A percentile compares a stretch with the other conserved stretches of the same genome.
These are phyloP conservation scores for Suhomyces panamericanus DNA, from an alignment of 1,139 yeast species.

Conservation along the genomic window DNA sequence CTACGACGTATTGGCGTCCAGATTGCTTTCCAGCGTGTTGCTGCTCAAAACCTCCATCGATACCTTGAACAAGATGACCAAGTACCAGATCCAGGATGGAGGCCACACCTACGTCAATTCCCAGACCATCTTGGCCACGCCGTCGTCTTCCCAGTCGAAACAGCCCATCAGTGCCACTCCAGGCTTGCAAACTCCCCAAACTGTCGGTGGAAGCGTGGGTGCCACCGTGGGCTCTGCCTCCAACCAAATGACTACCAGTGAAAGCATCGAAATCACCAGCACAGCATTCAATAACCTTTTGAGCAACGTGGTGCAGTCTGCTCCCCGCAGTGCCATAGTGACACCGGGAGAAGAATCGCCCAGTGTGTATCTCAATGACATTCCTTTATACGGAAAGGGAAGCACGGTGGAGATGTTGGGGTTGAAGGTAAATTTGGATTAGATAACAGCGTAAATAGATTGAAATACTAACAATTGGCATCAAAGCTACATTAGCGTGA, in stretches of 20 bases:
- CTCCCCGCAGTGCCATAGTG: constrained; percentile 5
- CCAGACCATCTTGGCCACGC: constrained; percentile 3
- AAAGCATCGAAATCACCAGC: constrained; percentile 27
- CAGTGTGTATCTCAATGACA: constrained; percentile 38
- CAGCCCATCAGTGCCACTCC: constrained; percentile 10
- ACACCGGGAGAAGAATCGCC: constrained; percentile 13
- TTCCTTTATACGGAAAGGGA: constrained; percentile 42
- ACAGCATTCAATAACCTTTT: constrained; percentile 36
- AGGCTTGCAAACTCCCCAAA: constrained; percentile 24
- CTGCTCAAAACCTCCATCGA: constrained; percentile 40
- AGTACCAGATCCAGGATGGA: constrained; percentile 39
- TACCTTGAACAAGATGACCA: constrained; percentile 36
- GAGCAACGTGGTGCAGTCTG: constrained; percentile 26
- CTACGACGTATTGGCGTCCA: constrained; percentile 40
- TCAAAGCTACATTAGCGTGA: too few species aligned
- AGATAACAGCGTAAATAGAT: neutral
- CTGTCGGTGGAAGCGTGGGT: constrained; percentile 15
- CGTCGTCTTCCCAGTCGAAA: constrained; percentile 8
- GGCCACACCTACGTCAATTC: constrained; percentile 32
- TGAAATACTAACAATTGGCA: neutral
- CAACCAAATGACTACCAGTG: constrained; percentile 14
- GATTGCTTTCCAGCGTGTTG: constrained; percentile 40
- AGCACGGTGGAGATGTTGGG: constrained; percentile 42
- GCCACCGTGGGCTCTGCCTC: constrained; percentile 20
- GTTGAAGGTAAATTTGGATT: constrained; percentile 22